Base-by-base conservation (phyloP, 1,284 basidiomycete genomes). In the Farysia itapuensis region DNA sequence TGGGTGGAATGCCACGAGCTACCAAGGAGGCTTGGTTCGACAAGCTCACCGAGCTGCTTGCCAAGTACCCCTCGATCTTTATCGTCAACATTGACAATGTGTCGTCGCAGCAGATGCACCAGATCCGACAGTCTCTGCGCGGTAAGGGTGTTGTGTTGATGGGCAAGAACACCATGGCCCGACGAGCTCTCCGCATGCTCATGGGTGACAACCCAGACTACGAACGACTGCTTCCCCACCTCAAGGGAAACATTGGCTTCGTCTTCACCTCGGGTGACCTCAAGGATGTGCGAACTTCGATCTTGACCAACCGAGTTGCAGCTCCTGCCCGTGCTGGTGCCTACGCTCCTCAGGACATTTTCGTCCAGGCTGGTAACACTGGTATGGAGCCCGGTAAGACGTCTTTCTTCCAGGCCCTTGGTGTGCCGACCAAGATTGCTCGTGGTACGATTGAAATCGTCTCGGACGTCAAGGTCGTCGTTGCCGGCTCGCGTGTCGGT, bases 151-250 rank as follows among this genome's bases (percentile, higher is more conserved):
- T 92, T 53, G 93, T 98, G 66, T 81, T 99, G 74, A 99, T 99
- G 95, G 94, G 94, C 78, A 99, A 99, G 84, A 99, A 99, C 87
- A 99, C 95, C 79, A 97, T 98, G 95, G 93, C 97, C 75, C 90
- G 94, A 81, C 91, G 94, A 78, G 94, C 92, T 52, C 84, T 99
- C 67, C 91, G 94, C 72, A 83, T 86, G 78, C 85, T 97, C 79
- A 83, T 97, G 75, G 57, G 83, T 67, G 94, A 97, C 77, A 84
- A 82, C 82, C 94, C 95, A 60, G 86, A 92, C 78, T 93, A 88
- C 83, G 94, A 99, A 83, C 88, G 86, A 79, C 86, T 99, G 79
- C 86, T 98, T 63, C 94, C 93, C 65, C 85, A 89, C 83, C 83
- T 99, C 82, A 89, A 84, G 80, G 93, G 92, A 70, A 99, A 99